phyloP scores from a whole-genome alignment of 2,329 filamentous ascomycete genomes.

The Phaeophleospora eucalypticola region DNA sequence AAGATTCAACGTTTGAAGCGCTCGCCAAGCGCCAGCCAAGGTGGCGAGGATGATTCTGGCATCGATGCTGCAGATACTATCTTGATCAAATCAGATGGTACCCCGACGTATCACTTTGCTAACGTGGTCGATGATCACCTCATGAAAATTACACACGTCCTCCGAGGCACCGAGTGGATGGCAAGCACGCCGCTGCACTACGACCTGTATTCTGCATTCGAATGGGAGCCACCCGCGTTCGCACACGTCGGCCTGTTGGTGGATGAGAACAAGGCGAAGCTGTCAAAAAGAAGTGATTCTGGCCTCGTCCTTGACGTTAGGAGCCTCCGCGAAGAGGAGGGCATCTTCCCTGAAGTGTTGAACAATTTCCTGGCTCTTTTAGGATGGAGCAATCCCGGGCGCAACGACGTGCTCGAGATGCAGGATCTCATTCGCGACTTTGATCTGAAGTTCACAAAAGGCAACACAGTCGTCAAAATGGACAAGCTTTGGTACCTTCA shows the following conservation, averaged over 20 bases:
- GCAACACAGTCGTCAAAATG: slow-evolving; percentile 77
- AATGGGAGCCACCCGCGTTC: slow-evolving; percentile 46
- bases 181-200: slow-evolving; percentile 81
- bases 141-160: slow-evolving; percentile 94
- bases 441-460: slow-evolving; percentile 81
- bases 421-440: slow-evolving; percentile 70
- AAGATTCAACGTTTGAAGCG: slow-evolving; percentile 46
- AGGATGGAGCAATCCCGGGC: slow-evolving; percentile 70
- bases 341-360: slow-evolving; percentile 61
- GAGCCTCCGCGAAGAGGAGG: slow-evolving; percentile 53
- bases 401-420: slow-evolving; percentile 68
- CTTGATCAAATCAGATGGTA: slow-evolving; percentile 83
- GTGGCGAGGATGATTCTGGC: slow-evolving; percentile 31
- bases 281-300: slow-evolving; percentile 68
- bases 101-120: slow-evolving; percentile 93
- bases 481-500: slow-evolving; percentile 80
- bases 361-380: slow-evolving; percentile 80
- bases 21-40: slow-evolving; percentile 24
- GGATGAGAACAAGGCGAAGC: slow-evolving; percentile 46
- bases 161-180: slow-evolving; percentile 95
- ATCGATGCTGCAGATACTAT: slow-evolving; percentile 74
- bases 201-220: slow-evolving; percentile 49
- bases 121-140: slow-evolving; percentile 95
- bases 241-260: slow-evolving; percentile 49
- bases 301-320: slow-evolving; percentile 54